A percentile compares a stretch with the other conserved stretches of the same genome.
Evolutionary conservation across 495 filamentous ascomycete genomes (phyloP).

Genomic region (Penicillium goetzii): DNA sequence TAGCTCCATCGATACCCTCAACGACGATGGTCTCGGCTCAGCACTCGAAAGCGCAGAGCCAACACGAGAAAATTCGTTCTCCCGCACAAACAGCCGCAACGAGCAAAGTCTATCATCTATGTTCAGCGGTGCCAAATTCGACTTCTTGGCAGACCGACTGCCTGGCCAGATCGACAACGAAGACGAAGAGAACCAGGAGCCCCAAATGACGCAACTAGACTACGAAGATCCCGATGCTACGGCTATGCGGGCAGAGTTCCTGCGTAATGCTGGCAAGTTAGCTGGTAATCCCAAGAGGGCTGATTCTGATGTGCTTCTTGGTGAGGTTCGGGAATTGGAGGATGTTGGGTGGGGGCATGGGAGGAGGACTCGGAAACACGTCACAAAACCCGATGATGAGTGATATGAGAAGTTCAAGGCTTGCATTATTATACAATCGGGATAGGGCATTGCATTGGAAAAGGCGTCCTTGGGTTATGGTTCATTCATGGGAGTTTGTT

Average conservation of each 20-base stretch:
- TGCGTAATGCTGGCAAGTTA: constrained; percentile 46
- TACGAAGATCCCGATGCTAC: constrained; percentile 57
- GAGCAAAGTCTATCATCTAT: constrained; percentile 41
- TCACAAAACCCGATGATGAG: constrained; percentile 31
- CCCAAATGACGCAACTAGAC: constrained; percentile 57
- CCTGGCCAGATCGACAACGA: constrained; percentile 31
- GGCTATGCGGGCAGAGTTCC: constrained; percentile 53
- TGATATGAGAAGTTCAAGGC: constrained; percentile 9
- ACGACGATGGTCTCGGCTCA: constrained; percentile 56
- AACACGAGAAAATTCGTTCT: constrained; percentile 36
- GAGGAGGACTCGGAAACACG: constrained; percentile 46
- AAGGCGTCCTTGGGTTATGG: constrained; percentile 22
- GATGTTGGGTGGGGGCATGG: constrained; percentile 42
- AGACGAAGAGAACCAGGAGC: constrained; percentile 42
- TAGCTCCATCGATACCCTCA: constrained; percentile 59
- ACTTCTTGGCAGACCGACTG: constrained; percentile 33
- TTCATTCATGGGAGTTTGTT: constrained; percentile 7
- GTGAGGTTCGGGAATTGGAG: constrained; percentile 41
- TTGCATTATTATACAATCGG: constrained; percentile 7
- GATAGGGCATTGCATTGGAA: constrained; percentile 28
- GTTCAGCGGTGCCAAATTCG: constrained; percentile 39
- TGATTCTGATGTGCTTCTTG: constrained; percentile 28
- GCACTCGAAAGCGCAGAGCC: constrained; percentile 43
- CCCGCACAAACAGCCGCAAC: constrained; percentile 30
- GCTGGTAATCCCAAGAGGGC: constrained; percentile 32